These are phyloP conservation scores for Solanum aculeatissimum DNA, from an alignment of 305 asterid species.

Conservation along the genomic window DNA sequence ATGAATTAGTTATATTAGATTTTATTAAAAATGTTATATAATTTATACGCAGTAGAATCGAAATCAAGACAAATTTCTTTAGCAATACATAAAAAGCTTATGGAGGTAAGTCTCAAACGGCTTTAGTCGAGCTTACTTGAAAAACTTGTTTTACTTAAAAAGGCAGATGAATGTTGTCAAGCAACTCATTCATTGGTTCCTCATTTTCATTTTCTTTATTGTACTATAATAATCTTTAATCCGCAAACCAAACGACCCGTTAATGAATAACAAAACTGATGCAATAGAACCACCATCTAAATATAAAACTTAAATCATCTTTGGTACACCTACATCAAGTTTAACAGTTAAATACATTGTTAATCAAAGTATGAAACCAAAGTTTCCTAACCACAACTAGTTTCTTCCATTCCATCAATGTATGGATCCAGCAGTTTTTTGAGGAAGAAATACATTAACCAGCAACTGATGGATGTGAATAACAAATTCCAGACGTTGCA, in stretches of 20 bases:
- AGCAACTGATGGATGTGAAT: background rate
- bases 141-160: no score
- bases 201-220: background rate
- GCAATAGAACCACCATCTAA: background rate
- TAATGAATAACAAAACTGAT: background rate
- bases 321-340: background rate
- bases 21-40: no score
- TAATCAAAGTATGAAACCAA: background rate
- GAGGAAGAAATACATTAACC: background rate
- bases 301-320: background rate
- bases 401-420: background rate
- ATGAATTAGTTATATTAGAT: fast-evolving
- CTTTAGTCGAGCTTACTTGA: no score
- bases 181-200: no score
- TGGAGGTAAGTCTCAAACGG: fast-evolving
- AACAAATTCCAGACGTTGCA: background rate
- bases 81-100: no score
- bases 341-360: background rate
- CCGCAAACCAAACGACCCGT: background rate
- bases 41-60: no score
- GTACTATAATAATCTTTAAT: background rate
- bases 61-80: no score
- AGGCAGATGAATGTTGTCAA: no score
- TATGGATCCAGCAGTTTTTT: no score
- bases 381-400: background rate